Evolutionary conservation across 1,284 basidiomycete genomes (phyloP), one percentile per base, ranked within the genome.

Genomic region (Thecaphora thlaspeos): DNA sequence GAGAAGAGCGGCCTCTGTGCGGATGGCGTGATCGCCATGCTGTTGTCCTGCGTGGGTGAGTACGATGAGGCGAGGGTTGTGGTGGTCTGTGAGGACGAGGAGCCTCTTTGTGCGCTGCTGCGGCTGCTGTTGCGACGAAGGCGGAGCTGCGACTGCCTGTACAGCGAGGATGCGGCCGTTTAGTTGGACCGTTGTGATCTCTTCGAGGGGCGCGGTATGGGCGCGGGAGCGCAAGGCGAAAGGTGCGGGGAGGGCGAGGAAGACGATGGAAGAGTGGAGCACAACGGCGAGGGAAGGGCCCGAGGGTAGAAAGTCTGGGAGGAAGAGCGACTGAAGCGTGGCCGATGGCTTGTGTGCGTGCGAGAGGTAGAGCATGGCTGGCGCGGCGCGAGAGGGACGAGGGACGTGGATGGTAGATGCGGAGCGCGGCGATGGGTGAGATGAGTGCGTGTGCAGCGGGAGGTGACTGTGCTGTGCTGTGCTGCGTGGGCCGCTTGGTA

Each of bases 31-130:
- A 30, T 55, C 47, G 26, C 53, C 47, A 41, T 34, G 41, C 22
- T 51, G 39, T 32, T 43, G 24, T 9, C 22, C 34, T 12, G 46
- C 51, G 19, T 55, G 21, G 3, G 48, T 21, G 11, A 60, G 55
- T 5, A 51, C 50, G 46, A 73, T 45, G 44, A 73, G 54, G 12
- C 50, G 40, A 12, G 70, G 68, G 37, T 51, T 48, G 30, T 66
- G 61, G 38, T 73, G 70, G 43, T 73, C 70, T 19, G 70, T 73
- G 41, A 73, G 67, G 22, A 73, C 46, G 24, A 66, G 48, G 3
- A 69, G 50, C 12, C 54, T 46, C 34, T 59, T 49, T 4, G 34
- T 10, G n/a, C n/a, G n/a, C n/a, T n/a, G n/a, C n/a, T n/a, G n/a
- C n/a, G n/a, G n/a, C n/a, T n/a, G n/a, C n/a, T n/a, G n/a, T n/a